A percentile compares a stretch with the other conserved stretches of the same genome.
phyloP scores from a whole-genome alignment of 257 asterid species.

The Solanum piurae region DNA sequence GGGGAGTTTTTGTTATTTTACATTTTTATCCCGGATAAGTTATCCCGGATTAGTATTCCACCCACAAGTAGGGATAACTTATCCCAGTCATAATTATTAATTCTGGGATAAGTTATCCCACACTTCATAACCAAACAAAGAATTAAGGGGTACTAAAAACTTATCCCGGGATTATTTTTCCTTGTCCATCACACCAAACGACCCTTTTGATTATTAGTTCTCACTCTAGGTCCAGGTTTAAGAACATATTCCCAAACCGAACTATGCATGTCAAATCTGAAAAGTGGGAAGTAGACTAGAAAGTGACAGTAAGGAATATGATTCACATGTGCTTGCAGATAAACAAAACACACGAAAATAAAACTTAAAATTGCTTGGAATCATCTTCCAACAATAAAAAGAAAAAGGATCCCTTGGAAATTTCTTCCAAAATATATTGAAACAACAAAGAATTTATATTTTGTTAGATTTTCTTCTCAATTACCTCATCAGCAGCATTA shows the following conservation, averaged over 20 bases:
- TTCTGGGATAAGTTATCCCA: too few species aligned
- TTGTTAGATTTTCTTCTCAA: not conserved
- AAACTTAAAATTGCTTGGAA: not conserved
- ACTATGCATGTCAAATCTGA: not conserved
- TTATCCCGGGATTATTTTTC: too few species aligned
- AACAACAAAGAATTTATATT: not conserved
- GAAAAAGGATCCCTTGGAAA: not conserved
- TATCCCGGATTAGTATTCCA: too few species aligned
- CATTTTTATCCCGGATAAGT: too few species aligned
- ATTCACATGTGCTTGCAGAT: not conserved
- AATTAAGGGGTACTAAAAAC: too few species aligned
- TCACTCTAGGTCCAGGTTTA: not conserved
- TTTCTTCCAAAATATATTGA: not conserved
- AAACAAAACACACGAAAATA: not conserved
- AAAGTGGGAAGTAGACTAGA: not conserved
- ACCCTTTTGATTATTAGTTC: not conserved
- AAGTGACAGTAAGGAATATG: not conserved
- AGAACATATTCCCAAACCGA: not conserved
- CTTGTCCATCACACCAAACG: too few species aligned
- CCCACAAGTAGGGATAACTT: too few species aligned
- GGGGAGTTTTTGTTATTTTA: too few species aligned
- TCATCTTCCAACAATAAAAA: not conserved
- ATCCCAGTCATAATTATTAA: too few species aligned
- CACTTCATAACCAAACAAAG: too few species aligned
- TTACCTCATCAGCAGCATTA: slow-evolving; percentile 67